Evolutionary conservation across 257 asterid genomes (phyloP).

Genomic region (Paulownia fortunei): DNA sequence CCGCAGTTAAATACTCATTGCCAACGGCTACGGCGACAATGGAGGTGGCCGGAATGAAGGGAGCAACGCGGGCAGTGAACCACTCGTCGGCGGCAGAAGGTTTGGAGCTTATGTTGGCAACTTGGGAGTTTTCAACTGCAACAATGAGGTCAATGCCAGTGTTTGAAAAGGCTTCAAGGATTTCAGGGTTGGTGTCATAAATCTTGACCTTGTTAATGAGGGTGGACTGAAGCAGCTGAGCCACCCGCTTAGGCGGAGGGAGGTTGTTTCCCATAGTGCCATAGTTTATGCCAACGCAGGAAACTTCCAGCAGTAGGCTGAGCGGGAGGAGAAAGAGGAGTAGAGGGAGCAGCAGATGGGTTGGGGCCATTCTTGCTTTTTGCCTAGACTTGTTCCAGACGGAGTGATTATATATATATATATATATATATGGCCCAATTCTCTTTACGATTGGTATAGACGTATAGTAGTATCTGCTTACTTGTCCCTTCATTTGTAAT

Average conservation of each 20-base stretch:
- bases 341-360: constrained; percentile 17
- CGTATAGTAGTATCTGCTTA: too few relatives aligned
- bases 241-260: constrained; percentile 65
- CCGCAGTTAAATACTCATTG: constrained; percentile 63
- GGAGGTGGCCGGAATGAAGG: constrained; percentile 71
- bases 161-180: constrained; percentile 70
- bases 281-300: constrained; percentile 62
- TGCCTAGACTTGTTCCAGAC: neutral
- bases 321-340: constrained; percentile 32
- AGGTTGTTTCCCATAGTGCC: constrained; percentile 78
- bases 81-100: constrained; percentile 52
- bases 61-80: constrained; percentile 55
- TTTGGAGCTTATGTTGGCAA: constrained; percentile 48
- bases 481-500: too few relatives aligned
- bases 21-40: constrained; percentile 60
- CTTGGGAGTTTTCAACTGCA: constrained; percentile 54
- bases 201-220: constrained; percentile 62
- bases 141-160: constrained; percentile 69
- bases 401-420: neutral
- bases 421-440: neutral
- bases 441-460: too few relatives aligned
- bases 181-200: constrained; percentile 67
- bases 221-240: constrained; percentile 69
- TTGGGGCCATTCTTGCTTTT: constrained; percentile 28
- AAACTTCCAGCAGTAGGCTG: constrained; percentile 25